Base-by-base conservation (phyloP, 1,284 basidiomycete genomes). In the Ganoderma sinense region DNA sequence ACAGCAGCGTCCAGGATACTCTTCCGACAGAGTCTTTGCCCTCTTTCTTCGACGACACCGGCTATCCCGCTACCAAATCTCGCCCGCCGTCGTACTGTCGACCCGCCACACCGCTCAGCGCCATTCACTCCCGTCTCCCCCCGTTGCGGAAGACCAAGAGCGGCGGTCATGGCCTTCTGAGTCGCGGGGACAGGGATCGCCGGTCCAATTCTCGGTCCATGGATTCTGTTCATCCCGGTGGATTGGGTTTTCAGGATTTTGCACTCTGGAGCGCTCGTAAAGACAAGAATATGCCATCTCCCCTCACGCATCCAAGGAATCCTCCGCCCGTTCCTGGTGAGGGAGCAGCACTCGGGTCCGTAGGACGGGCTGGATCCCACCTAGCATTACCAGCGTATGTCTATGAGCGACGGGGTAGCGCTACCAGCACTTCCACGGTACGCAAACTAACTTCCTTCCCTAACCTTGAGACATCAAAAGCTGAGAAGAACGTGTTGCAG, bases 371-470 rank as follows among this genome's bases (percentile, higher is more conserved):
- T 18, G 66, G 66, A 31, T 16, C 56, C 14, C 56, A 58, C 33
- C 36, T 48, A 13, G 63, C 69, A 39, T 55, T 65, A 43, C 70
- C 78, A 2, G 65, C 70, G 16, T 78, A 77, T 60, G 77, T 78
- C 8, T 78, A 74, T 64, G 76, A 75, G 58, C 68, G 78, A 40
- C 72, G 78, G 36, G 78, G 77, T 6, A 79, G 78, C 53, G 74
- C 76, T 23, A 71, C 76, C 11, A 78, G 77, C 59, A 73, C 68
- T 20, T 72, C 78, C n/a, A 73, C 72, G 71, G 77, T 79, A 43
- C 48, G 78, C 58, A 4, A 4, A 13, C 26, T 18, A 31, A 40
- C 18, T 60, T 61, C 73, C 18, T 60, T 61, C 73, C 26, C 62
- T 13, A 51, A 58, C 59, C 26, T 53, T 51, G 23, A 20, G 16